Base-by-base conservation (phyloP, 2,329 filamentous ascomycete genomes). In the Gremmenia infestans region DNA sequence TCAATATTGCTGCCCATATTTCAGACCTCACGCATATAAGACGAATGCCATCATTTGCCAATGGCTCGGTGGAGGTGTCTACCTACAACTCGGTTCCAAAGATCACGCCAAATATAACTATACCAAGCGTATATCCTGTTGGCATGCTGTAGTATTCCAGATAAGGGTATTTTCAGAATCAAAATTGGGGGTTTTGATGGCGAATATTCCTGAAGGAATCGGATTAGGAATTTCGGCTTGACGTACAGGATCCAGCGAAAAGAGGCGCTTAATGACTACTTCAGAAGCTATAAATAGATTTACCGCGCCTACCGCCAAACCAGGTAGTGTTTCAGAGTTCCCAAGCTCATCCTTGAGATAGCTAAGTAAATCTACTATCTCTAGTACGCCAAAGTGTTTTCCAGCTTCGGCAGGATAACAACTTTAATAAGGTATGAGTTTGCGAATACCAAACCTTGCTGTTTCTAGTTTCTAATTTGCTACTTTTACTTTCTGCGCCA, bases 1-100 rank as follows among this genome's bases (percentile, higher is more conserved):
- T 86, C 48, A 72, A 73, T 45, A 74, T 85, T 36, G 82, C 79
- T n/a, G 77, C 73, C 55, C 53, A 54, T 48, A 72, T 84, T 25
- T 77, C 81, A 63, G 66, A 70, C 46, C 61, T 80, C 47, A 68
- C 73, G 22, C 72, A 75, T 56, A 68, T 77, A 22, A 74, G 81
- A 57, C 75, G 63, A 61, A 68, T 72, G 56, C 81, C 82, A 14
- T 51, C 54, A 3, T 79, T 77, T 71, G 76, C 76, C 22, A 72
- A 67, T 58, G 59, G 69, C 51, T 65, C 59, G 1, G 71, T 79
- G 12, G 72, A 73, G 58, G 66, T 67, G 3, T 69, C 61, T 63
- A 63, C 47, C 5, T 80, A 78, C 63, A 66, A 65, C 9, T 60
- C 43, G 15, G 76, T 82, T 57, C 79, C 79, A 4, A 62, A 61